A percentile compares a stretch with the other conserved stretches of the same genome.
Conservation (phyloP, 768 basidiomycete species). For the Gyrodon lividus region DNA sequence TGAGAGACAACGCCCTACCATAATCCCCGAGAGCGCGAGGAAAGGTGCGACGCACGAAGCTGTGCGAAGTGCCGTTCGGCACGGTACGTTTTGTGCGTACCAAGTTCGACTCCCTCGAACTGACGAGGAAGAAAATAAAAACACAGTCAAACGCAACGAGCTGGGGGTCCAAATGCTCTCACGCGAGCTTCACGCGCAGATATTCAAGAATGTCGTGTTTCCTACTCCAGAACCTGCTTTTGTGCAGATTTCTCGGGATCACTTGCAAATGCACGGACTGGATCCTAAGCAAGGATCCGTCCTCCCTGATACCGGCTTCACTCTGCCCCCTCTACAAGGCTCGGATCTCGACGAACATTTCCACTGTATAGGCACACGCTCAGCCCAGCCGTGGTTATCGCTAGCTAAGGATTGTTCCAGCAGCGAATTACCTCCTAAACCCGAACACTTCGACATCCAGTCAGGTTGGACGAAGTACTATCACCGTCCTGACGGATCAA, state of each 20-base stretch:
- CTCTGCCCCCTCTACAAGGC: conserved; percentile 83
- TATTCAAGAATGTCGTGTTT: conserved; percentile 71
- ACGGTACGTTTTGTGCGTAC: conserved; percentile 3
- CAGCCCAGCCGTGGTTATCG: conserved; percentile 75
- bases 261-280: conserved; percentile 79
- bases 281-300: conserved; percentile 77
- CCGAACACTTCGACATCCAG: conserved; percentile 50
- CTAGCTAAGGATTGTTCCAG: conserved; percentile 61
- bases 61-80: not conserved
- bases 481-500: conserved; percentile 68
- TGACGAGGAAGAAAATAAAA: not conserved
- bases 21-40: not conserved
- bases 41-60: not conserved
- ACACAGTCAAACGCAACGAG: conserved; percentile 70
- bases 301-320: conserved; percentile 76
- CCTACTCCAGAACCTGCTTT: conserved; percentile 58
- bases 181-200: conserved; percentile 72
- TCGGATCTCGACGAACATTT: conserved; percentile 85
- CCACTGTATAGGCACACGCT: conserved; percentile 65
- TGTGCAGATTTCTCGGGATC: conserved; percentile 74
- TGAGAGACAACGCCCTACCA: not conserved
- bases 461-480: conserved; percentile 92
- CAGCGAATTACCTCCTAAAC: conserved; percentile 57
- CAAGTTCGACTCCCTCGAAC: not conserved
- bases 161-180: conserved; percentile 94